Evolutionary conservation across 78 protist species (phyloP).

Genomic region (Acrasis kona): DNA sequence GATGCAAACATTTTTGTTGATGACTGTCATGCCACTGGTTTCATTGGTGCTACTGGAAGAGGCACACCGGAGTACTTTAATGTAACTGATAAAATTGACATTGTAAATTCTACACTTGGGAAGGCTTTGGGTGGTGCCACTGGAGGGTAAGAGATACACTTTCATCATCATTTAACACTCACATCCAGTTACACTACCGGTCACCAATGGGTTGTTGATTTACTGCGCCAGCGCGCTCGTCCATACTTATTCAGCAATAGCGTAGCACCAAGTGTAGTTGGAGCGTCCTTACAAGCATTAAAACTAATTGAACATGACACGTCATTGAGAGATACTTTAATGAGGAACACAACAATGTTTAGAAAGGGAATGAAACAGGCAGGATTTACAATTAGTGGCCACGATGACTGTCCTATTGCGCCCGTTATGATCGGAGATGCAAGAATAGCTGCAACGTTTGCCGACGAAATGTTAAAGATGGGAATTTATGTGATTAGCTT

Average conservation of each 20-base stretch:
- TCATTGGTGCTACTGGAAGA: conserved; percentile 54
- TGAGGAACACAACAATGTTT: conserved; percentile 43
- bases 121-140: conserved; percentile 72
- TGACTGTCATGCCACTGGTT: conserved; percentile 73
- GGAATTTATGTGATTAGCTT: conserved; percentile 71
- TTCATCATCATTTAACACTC: too few species aligned
- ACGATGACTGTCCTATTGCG: conserved; percentile 43
- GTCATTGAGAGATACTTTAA: neutral
- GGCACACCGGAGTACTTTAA: conserved; percentile 41
- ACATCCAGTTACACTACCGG: too few species aligned
- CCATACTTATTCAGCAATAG: conserved; percentile 75
- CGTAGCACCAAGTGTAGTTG: conserved; percentile 62
- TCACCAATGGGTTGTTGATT: conserved; percentile 20
- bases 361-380: conserved; percentile 44
- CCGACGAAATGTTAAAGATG: conserved; percentile 50
- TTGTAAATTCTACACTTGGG: conserved; percentile 65
- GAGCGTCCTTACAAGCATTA: conserved; percentile 29
- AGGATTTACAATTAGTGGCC: conserved; percentile 36
- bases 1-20: conserved; percentile 57
- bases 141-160: too few species aligned
- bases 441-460: conserved; percentile 41
- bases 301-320: neutral
- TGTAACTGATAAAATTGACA: conserved; percentile 32
- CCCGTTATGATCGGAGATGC: conserved; percentile 75
- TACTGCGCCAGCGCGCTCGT: conserved; percentile 52